Percentiles rank a stretch among this genome's conserved stretches.
phyloP scores from a whole-genome alignment of 208 protist genomes.

The Trypanosoma platydactyli region DNA sequence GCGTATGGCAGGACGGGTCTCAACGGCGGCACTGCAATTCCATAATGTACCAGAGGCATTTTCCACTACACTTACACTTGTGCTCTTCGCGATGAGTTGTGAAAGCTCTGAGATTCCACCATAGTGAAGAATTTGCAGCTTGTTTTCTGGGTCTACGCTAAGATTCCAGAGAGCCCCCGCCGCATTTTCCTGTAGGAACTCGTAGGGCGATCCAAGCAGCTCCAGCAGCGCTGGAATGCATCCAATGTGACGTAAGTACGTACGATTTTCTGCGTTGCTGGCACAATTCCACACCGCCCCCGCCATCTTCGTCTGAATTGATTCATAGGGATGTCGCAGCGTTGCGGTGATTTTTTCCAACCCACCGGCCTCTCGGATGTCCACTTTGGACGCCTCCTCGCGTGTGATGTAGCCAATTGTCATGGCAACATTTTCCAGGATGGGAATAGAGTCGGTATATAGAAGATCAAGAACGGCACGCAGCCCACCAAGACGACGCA shows the following conservation, averaged over 20 bases:
- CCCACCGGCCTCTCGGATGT: constrained; percentile 84
- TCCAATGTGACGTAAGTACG: constrained; percentile 82
- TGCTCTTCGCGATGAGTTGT: constrained; percentile 62
- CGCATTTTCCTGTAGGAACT: constrained; percentile 91
- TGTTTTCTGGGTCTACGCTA: constrained; percentile 91
- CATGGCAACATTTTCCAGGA: constrained; percentile 93
- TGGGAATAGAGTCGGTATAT: constrained; percentile 87
- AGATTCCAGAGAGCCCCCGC: constrained; percentile 93
- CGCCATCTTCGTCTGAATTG: constrained; percentile 92
- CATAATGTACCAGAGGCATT: constrained; percentile 92
- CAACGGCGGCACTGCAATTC: constrained; percentile 90
- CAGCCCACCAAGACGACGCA: constrained; percentile 79
- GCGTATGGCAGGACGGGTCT: constrained; percentile 80
- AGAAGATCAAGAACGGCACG: constrained; percentile 85
- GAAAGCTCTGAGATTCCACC: constrained; percentile 85
- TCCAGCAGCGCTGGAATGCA: constrained; percentile 84
- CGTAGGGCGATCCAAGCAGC: constrained; percentile 62
- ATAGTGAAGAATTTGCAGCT: constrained; percentile 86
- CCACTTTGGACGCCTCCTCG: constrained; percentile 87
- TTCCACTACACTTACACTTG: constrained; percentile 79
- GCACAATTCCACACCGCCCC: constrained; percentile 94
- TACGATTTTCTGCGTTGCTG: constrained; percentile 88
- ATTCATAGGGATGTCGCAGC: constrained; percentile 85
- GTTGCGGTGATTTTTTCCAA: constrained; percentile 91
- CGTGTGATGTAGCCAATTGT: constrained; percentile 93